Base-by-base conservation (phyloP, 805 yeast genomes). In the Myxozyma vanderwaltii region DNA sequence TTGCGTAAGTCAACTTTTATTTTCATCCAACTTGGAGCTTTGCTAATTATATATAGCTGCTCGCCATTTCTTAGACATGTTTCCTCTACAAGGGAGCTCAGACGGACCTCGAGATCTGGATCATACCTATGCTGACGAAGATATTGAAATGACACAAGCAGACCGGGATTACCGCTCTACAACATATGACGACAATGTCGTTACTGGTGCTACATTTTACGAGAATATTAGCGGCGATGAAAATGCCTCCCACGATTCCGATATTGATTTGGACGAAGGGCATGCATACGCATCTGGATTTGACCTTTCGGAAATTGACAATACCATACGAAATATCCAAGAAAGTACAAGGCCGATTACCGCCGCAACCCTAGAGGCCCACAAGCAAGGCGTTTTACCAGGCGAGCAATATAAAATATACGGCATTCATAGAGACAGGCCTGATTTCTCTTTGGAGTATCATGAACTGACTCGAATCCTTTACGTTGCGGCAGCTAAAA, bases 11-110 rank as follows among this genome's bases (percentile, higher is more conserved):
- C 13, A 3, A 6, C 4, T 6, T 7, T 48, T 26, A 29, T 26
- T 17, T 27, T 8, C n/a, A 15, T 12, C 8, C 13, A 15, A 29
- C 12, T 41, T 17, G 19, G 7, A 17, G 12, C 13, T n/a, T 33
- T 43, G 19, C 52, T 49, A 19, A 40, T n/a, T 40, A 21, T 24
- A 8, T 24, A 2, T 27, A 49, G 57, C 57, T 10, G 48, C 56
- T 4, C 31, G 47, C 13, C 59, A 56, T 8, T 55, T 60, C 35
- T 31, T 60, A 36, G 56, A 60, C 29, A 21, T 60, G 56, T 60
- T 60, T 21, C 63, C 63, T 5, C 49, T 55, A 2, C 27, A 13
- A 24, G 46, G 15, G 35, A 23, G 24, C 24, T 27, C 43, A 24
- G 36, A 44, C 3, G 29, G 4, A 2, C n/a, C 33, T 10, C n/a